phyloP scores from a whole-genome alignment of 441 rosid genomes.

The Dalechampia spathulata region DNA sequence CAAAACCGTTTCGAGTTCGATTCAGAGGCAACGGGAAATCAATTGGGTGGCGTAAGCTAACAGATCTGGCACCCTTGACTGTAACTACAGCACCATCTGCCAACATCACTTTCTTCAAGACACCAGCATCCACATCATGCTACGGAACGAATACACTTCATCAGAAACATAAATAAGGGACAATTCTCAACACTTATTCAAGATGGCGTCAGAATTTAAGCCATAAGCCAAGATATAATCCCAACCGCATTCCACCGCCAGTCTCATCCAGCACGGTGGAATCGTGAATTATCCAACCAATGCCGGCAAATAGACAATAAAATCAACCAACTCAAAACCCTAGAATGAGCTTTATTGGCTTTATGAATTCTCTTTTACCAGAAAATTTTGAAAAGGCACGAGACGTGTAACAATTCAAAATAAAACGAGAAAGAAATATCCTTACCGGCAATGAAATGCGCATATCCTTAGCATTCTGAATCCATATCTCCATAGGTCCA shows the following conservation, averaged over 20 bases:
- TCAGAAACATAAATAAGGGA: constrained; percentile 1
- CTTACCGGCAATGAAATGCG: constrained; percentile 74
- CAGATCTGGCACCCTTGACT: constrained; percentile 90
- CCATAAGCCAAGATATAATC: too few species aligned
- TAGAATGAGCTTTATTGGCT: too few species aligned
- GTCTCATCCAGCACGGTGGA: too few species aligned
- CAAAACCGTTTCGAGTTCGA: constrained; percentile 48
- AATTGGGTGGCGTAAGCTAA: constrained; percentile 72
- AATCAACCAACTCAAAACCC: background rate
- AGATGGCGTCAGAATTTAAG: too few species aligned
- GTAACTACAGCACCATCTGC: constrained; percentile 90
- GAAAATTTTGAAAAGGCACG: background rate
- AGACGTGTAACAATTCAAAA: background rate
- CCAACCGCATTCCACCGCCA: too few species aligned
- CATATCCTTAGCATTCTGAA: constrained; percentile 83
- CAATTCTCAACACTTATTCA: too few species aligned
- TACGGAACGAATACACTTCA: constrained; percentile 23
- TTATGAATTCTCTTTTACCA: too few species aligned
- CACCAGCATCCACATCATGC: constrained; percentile 96
- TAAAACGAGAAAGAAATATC: background rate
- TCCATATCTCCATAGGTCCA: constrained; percentile 95
- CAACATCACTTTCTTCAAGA: constrained; percentile 75
- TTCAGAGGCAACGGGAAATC: constrained; percentile 78
- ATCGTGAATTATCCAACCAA: too few species aligned
- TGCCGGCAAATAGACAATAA: background rate